Evolutionary conservation across 2,329 filamentous ascomycete species (phyloP).

Genomic region (Cordyceps cateniannulata): DNA sequence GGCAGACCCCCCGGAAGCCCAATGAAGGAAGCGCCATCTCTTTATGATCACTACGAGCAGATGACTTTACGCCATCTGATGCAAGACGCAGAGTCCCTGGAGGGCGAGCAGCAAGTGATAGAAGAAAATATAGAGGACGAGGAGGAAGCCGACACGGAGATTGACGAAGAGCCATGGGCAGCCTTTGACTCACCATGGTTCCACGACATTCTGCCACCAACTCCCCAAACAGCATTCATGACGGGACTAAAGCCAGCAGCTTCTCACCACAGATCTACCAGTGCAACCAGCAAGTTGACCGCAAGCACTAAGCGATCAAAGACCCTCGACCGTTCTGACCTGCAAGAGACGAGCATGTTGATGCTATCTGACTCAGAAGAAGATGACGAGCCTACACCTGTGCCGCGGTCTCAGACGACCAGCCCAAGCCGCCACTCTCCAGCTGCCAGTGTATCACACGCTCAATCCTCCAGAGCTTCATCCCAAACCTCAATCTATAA

Average conservation of each 20-base stretch:
- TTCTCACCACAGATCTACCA: background rate
- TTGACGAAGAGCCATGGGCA: conserved; percentile 11
- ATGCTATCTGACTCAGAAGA: conserved; percentile 10
- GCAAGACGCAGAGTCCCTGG: conserved; percentile 20
- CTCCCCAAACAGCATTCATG: background rate
- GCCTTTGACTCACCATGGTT: conserved; percentile 10
- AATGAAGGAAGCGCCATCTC: conserved; percentile 37
- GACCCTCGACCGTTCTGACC: background rate
- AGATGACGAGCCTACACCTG: background rate
- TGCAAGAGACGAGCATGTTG: conserved; percentile 8
- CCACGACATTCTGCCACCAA: background rate
- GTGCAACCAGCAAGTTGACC: conserved; percentile 1
- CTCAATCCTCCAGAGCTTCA: background rate
- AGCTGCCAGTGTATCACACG: background rate
- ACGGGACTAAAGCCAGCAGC: background rate
- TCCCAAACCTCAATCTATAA: conserved; percentile 2
- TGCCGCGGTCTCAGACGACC: background rate
- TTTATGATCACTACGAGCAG: conserved; percentile 55
- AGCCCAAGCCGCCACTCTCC: background rate
- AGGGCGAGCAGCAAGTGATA: conserved; percentile 14
- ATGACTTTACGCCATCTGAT: conserved; percentile 43
- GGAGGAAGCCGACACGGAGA: background rate
- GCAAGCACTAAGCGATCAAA: background rate
- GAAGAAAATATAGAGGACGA: conserved; percentile 2
- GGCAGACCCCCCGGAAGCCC: conserved; percentile 20